Percentiles rank a stretch among this genome's conserved stretches.
Conservation (phyloP, 129 eudicot genomes). For the Arctium lappa region DNA sequence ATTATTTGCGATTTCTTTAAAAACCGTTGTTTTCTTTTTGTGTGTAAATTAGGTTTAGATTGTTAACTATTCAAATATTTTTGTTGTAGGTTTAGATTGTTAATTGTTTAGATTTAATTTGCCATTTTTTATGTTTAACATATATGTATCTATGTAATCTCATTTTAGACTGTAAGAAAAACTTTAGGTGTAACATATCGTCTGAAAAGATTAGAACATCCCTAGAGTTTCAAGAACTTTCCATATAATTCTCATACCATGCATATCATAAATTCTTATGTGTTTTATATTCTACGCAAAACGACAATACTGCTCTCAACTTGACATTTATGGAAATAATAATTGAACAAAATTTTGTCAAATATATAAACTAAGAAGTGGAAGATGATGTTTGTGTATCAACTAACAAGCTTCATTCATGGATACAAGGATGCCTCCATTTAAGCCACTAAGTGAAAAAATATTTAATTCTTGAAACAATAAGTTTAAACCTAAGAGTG, state of each 20-base stretch:
- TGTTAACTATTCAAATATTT: too few relatives aligned
- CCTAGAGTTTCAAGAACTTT: too few relatives aligned
- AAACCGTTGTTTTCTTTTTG: too few relatives aligned
- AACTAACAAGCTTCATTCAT: background rate
- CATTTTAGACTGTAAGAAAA: too few relatives aligned
- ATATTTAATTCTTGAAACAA: too few relatives aligned
- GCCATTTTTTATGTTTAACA: background rate
- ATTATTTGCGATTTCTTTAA: background rate
- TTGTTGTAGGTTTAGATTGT: background rate
- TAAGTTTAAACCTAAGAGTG: too few relatives aligned
- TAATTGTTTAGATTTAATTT: background rate
- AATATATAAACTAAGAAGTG: slow-evolving; percentile 23
- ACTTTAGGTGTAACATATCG: background rate
- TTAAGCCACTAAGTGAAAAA: too few relatives aligned
- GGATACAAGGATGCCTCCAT: too few relatives aligned
- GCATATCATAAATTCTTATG: background rate
- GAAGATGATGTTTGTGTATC: slow-evolving; percentile 37
- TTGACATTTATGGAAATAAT: slow-evolving; percentile 18
- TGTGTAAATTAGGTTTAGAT: background rate
- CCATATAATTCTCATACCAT: too few relatives aligned
- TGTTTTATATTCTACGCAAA: slow-evolving; percentile 3
- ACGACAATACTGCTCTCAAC: slow-evolving; percentile 10
- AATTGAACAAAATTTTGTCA: slow-evolving; percentile 20
- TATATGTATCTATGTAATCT: background rate
- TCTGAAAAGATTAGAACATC: too few relatives aligned